A percentile compares a stretch with the other conserved stretches of the same genome.
Evolutionary conservation across 2,329 filamentous ascomycete species (phyloP).

Genomic region (Rhynchosporium agropyri): DNA sequence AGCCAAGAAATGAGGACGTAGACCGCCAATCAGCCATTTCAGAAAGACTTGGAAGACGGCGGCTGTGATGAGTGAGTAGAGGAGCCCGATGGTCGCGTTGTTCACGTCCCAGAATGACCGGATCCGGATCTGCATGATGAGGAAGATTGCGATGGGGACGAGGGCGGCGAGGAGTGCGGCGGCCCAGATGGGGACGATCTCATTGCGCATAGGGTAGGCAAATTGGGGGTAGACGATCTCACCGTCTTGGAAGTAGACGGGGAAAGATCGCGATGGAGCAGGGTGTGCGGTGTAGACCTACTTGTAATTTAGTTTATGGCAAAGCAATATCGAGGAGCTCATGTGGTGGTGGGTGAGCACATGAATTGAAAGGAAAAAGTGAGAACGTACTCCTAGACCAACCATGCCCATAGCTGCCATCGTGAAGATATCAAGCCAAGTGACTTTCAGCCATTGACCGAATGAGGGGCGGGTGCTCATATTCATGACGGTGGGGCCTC

Average conservation of each 20-base stretch:
- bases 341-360: neutral
- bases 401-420: constrained; percentile 68
- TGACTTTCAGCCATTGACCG: constrained; percentile 70
- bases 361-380: neutral
- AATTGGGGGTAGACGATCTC: constrained; percentile 72
- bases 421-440: constrained; percentile 68
- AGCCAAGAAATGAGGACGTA: constrained; percentile 71
- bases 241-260: constrained; percentile 66
- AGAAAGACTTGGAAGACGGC: constrained; percentile 78
- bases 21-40: constrained; percentile 74
- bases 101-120: constrained; percentile 71
- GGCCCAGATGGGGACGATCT: constrained; percentile 72
- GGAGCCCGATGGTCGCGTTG: constrained; percentile 69
- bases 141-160: constrained; percentile 66
- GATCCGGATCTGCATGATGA: constrained; percentile 68
- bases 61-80: constrained; percentile 70
- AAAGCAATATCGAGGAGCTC: neutral
- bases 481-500: constrained; percentile 35
- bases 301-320: neutral
- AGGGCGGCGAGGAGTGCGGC: constrained; percentile 67
- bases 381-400: constrained; percentile 62
- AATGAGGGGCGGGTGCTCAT: constrained; percentile 61
- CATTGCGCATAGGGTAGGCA: constrained; percentile 69
- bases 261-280: constrained; percentile 69
- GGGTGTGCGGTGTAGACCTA: constrained; percentile 66